Percentiles rank a stretch among this genome's conserved stretches.
Evolutionary conservation across 2,329 filamentous ascomycete species (phyloP).

Genomic region (Botrytis cinerea): DNA sequence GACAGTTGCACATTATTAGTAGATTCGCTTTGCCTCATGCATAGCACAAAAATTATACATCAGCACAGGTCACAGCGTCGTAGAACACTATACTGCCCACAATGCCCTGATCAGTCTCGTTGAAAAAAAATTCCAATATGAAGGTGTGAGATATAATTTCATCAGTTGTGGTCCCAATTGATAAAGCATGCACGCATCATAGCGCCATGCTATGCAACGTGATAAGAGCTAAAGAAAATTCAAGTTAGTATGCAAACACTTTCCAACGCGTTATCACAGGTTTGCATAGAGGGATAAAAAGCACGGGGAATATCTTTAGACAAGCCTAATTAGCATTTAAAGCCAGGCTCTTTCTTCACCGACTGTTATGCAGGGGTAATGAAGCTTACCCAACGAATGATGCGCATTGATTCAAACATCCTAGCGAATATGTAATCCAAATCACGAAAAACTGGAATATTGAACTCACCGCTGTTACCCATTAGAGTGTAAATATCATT

Average conservation of each 20-base stretch:
- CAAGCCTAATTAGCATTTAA: background rate
- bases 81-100: background rate
- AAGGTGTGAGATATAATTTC: background rate
- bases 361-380: slow-evolving; percentile 5
- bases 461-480: slow-evolving; percentile 4
- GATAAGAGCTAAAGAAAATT: background rate
- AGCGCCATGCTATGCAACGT: background rate
- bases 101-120: background rate
- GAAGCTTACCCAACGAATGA: background rate
- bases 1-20: background rate
- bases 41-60: background rate
- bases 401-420: background rate
- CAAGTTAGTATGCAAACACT: background rate
- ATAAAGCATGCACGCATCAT: slow-evolving; percentile 14
- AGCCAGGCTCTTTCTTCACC: background rate
- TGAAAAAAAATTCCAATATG: background rate
- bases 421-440: background rate
- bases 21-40: background rate
- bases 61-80: background rate
- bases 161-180: background rate
- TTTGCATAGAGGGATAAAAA: background rate
- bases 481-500: background rate
- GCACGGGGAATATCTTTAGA: background rate
- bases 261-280: background rate
- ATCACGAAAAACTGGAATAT: background rate